Base-by-base conservation (phyloP, 2,329 filamentous ascomycete species). In the Epichloe typhina region DNA sequence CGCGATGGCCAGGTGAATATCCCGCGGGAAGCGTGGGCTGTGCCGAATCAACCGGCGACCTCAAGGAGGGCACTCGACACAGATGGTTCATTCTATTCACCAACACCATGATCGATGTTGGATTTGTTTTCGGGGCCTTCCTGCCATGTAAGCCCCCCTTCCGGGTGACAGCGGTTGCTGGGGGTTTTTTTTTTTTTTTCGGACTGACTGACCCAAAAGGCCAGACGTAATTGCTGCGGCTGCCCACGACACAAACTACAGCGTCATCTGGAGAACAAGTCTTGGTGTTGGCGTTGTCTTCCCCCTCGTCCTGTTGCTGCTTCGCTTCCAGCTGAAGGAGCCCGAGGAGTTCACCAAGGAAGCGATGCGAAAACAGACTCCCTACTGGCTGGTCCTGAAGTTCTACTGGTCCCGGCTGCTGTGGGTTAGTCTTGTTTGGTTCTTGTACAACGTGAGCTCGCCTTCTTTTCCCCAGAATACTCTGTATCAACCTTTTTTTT, bases 51-150 rank as follows among this genome's bases (percentile, higher is more conserved):
- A 90, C 84, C 0, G 86, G 87, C 19, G 88, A 94, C 62, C 72
- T 96, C 53, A 88, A 88, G 65, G 66, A 70, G 15, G 90, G 90
- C 11, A 84, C 84, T 15, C 76, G 90, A 15, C 91, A 96, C 63
- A 76, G 85, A 39, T 95, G 88, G 88, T 96, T 90, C 62, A 87
- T 91, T 59, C 74, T 95, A 56, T 94, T 93, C 66, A 95, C 87
- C 45, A 94, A 94, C 66, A 80, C 85, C 31, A 86, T 89, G 73
- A 94, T 95, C 53, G 87, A 94, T 62, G 77, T 68, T 61, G 89
- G 87, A 1, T 95, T 94, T 56, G 85, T 94, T 1, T 73, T 91
- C 50, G 83, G 87, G 7, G 83, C 86, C 0, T 80, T 95, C 54
- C 80, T 93, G 1, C 86, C 88, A 3, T 78, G 68, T 69, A 40